Evolutionary conservation across 2,329 filamentous ascomycete genomes (phyloP).

Genomic region (Apiospora rasikravindrae): DNA sequence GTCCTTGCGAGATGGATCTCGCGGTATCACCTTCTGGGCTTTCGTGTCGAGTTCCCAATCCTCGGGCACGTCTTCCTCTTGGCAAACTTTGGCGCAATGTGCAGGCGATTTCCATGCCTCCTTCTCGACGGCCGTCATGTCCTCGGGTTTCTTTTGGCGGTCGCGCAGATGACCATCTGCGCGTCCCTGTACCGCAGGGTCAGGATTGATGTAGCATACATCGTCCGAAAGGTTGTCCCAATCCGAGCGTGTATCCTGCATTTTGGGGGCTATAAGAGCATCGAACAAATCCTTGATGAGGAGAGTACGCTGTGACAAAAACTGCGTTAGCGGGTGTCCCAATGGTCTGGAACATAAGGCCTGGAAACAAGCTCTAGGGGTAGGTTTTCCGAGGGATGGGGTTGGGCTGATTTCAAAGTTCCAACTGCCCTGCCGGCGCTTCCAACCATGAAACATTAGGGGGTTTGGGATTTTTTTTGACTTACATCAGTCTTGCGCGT

Average conservation of each 20-base stretch:
- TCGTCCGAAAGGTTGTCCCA: conserved; percentile 61
- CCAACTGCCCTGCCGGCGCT: not conserved
- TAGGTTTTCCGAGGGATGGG: not conserved
- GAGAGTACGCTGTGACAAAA: conserved; percentile 44
- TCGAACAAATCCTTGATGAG: conserved; percentile 56
- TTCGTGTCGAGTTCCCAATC: conserved; percentile 39
- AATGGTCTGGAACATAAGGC: not conserved
- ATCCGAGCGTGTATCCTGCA: conserved; percentile 48
- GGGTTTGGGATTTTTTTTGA: conserved; percentile 17
- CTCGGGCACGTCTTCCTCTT: conserved; percentile 44
- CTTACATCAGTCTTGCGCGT: conserved; percentile 49
- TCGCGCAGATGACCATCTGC: conserved; percentile 39
- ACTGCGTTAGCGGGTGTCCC: conserved; percentile 24
- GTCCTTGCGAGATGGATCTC: conserved; percentile 30
- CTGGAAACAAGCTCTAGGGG: conserved; percentile 3
- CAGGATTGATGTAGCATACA: conserved; percentile 49
- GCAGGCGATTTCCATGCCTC: conserved; percentile 51
- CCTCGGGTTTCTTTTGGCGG: conserved; percentile 44
- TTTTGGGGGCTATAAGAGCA: conserved; percentile 51
- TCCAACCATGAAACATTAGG: not conserved
- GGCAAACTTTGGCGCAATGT: conserved; percentile 56
- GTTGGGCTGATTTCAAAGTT: not conserved
- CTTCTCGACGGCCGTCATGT: conserved; percentile 49
- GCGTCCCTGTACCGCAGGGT: conserved; percentile 41
- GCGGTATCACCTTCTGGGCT: conserved; percentile 25